phyloP scores from a whole-genome alignment of 2,329 filamentous ascomycete species.

The Aspergillus sp. region DNA sequence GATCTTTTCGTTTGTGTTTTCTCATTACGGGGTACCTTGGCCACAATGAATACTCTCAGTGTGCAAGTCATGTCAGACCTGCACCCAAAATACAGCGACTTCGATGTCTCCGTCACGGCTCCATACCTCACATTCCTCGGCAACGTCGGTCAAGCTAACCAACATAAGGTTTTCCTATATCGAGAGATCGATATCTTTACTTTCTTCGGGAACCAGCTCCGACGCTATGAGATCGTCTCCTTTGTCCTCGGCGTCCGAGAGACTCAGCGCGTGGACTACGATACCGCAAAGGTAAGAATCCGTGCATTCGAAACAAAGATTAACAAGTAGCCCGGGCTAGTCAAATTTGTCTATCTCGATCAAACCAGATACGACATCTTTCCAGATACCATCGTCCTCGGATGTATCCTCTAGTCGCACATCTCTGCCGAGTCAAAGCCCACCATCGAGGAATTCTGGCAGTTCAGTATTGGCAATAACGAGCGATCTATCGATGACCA shows the following conservation, averaged over 20 bases:
- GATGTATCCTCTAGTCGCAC: neutral
- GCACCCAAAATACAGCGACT: neutral
- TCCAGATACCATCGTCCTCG: neutral
- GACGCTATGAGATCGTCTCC: neutral
- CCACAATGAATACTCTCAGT: neutral
- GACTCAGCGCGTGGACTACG: neutral
- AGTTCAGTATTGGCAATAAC: neutral
- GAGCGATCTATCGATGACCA: neutral
- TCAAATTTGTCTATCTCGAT: neutral
- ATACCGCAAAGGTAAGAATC: neutral
- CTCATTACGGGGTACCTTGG: neutral
- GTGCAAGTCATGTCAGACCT: neutral
- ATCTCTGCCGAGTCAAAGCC: neutral
- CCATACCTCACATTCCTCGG: neutral
- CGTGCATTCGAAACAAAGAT: neutral
- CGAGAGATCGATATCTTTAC: neutral
- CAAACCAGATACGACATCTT: neutral
- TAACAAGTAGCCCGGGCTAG: neutral
- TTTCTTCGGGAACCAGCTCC: neutral
- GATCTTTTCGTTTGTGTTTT: neutral
- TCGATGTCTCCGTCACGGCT: neutral
- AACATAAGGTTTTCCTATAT: too few relatives aligned
- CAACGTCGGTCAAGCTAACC: neutral
- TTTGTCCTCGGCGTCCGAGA: neutral
- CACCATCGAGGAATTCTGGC: neutral